Percentiles rank a stretch among this genome's conserved stretches.
Evolutionary conservation across 2,329 filamentous ascomycete species (phyloP).

Genomic region (Thermothelomyces thermophilus): DNA sequence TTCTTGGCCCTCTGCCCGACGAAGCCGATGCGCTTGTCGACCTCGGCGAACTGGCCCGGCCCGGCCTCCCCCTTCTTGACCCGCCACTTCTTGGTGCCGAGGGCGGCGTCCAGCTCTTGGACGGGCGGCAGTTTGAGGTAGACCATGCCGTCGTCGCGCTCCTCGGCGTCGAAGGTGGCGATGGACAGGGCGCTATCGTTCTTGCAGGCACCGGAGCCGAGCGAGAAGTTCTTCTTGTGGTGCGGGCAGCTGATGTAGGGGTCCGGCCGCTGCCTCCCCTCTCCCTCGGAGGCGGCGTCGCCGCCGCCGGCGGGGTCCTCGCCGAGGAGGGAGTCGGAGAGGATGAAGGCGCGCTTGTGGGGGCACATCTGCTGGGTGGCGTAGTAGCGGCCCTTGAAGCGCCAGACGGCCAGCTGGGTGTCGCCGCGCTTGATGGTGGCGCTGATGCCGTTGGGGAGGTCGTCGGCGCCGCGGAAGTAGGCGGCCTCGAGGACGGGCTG

Average conservation of each 20-base stretch:
- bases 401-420: constrained; percentile 83
- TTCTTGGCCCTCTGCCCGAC: constrained; percentile 39
- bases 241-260: constrained; percentile 85
- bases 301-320: constrained; percentile 41
- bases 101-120: constrained; percentile 68
- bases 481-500: constrained; percentile 67
- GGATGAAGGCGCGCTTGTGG: constrained; percentile 83
- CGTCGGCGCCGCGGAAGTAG: constrained; percentile 59
- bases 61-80: constrained; percentile 63
- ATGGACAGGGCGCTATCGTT: constrained; percentile 67
- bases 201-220: constrained; percentile 63
- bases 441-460: constrained; percentile 63
- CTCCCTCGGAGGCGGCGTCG: constrained; percentile 32
- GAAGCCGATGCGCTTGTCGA: constrained; percentile 42
- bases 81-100: constrained; percentile 74
- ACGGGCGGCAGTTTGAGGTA: constrained; percentile 76
- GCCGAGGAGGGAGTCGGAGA: constrained; percentile 78
- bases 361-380: constrained; percentile 93
- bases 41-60: constrained; percentile 35
- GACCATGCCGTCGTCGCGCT: constrained; percentile 64
- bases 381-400: constrained; percentile 72
- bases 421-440: constrained; percentile 79
- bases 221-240: constrained; percentile 85
- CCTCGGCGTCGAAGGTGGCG: constrained; percentile 73
- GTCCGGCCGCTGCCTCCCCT: constrained; percentile 15